Evolutionary conservation across 192 early-diverging fungal genomes (phyloP).

Genomic region (Kickxella alabastrina): DNA sequence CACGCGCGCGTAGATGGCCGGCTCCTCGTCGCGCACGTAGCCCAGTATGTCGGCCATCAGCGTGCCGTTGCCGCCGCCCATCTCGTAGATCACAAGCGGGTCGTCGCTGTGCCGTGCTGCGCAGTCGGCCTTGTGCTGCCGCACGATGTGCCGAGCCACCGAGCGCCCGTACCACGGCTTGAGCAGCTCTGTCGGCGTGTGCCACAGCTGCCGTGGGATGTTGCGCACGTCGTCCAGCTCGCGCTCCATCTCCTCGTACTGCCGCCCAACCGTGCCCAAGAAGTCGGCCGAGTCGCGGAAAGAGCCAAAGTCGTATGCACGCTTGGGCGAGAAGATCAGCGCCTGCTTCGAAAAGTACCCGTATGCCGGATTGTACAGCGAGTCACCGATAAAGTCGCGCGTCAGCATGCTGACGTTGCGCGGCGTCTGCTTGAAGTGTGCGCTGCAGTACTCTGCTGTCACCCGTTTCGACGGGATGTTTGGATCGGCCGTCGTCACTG

Average conservation of each 20-base stretch:
- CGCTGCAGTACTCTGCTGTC: constrained; percentile 36
- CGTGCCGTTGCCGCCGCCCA: constrained; percentile 96
- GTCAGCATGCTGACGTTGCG: constrained; percentile 64
- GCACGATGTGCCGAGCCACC: constrained; percentile 82
- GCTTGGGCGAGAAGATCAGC: constrained; percentile 66
- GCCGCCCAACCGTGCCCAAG: constrained; percentile 66
- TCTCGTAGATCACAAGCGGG: constrained; percentile 86
- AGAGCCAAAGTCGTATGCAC: constrained; percentile 59
- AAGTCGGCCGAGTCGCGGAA: constrained; percentile 72
- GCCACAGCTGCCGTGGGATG: constrained; percentile 89
- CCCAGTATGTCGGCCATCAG: constrained; percentile 92
- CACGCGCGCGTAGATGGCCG: constrained; percentile 71
- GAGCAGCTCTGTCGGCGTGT: constrained; percentile 96
- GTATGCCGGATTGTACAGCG: constrained; percentile 93
- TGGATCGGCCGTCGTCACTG: constrained; percentile 38
- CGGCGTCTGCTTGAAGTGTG: constrained; percentile 43
- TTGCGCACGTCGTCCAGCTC: constrained; percentile 70
- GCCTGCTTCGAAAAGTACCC: constrained; percentile 98
- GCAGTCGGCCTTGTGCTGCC: constrained; percentile 62
- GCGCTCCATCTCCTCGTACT: constrained; percentile 77
- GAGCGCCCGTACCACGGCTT: constrained; percentile 89
- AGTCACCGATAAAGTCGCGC: constrained; percentile 91
- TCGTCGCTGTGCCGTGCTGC: constrained; percentile 39
- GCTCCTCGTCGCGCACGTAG: constrained; percentile 72
- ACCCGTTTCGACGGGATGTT: constrained; percentile 30